Evolutionary conservation across 768 basidiomycete species (phyloP).

Genomic region (Neoboletus magnificus): DNA sequence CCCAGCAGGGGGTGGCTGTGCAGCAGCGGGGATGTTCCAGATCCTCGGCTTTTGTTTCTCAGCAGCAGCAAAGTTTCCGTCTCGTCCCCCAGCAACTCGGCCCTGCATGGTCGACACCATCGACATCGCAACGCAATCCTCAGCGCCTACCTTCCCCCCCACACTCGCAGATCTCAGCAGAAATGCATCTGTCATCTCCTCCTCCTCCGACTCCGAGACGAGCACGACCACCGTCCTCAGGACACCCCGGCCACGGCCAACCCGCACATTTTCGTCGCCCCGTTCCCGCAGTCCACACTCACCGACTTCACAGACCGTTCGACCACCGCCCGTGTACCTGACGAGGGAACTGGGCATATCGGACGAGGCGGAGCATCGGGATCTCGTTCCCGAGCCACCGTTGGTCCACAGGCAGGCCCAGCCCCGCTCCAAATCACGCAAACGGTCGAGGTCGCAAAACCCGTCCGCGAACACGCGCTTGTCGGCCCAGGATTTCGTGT

Average conservation of each 20-base stretch:
- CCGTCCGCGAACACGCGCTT: slow-evolving; percentile 44
- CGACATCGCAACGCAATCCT: not conserved
- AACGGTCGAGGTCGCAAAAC: slow-evolving; percentile 40
- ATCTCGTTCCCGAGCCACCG: slow-evolving; percentile 10
- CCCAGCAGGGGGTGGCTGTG: slow-evolving; percentile 26
- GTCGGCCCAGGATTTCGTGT: slow-evolving; percentile 64
- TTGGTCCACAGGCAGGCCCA: slow-evolving; percentile 14
- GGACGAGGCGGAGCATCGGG: slow-evolving; percentile 23
- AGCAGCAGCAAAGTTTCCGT: not conserved
- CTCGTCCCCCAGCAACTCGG: too few relatives aligned
- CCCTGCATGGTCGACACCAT: slow-evolving; percentile 8
- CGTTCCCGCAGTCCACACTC: slow-evolving; percentile 53
- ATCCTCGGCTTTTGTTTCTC: slow-evolving; percentile 13
- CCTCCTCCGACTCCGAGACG: slow-evolving; percentile 56
- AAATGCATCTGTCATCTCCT: slow-evolving; percentile 73
- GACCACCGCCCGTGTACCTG: slow-evolving; percentile 53
- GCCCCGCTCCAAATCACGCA: slow-evolving; percentile 40
- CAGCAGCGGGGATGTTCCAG: slow-evolving; percentile 13
- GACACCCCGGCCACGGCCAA: slow-evolving; percentile 50
- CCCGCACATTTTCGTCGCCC: slow-evolving; percentile 63
- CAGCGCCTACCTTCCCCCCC: slow-evolving; percentile 27
- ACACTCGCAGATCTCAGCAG: slow-evolving; percentile 66
- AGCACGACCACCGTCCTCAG: slow-evolving; percentile 37
- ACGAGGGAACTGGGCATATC: slow-evolving; percentile 52
- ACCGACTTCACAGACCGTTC: slow-evolving; percentile 33